A percentile compares a stretch with the other conserved stretches of the same genome.
These are phyloP conservation scores for Prunus yedoensis DNA, from an alignment of 331 rosid genomes.

Conservation along the genomic window DNA sequence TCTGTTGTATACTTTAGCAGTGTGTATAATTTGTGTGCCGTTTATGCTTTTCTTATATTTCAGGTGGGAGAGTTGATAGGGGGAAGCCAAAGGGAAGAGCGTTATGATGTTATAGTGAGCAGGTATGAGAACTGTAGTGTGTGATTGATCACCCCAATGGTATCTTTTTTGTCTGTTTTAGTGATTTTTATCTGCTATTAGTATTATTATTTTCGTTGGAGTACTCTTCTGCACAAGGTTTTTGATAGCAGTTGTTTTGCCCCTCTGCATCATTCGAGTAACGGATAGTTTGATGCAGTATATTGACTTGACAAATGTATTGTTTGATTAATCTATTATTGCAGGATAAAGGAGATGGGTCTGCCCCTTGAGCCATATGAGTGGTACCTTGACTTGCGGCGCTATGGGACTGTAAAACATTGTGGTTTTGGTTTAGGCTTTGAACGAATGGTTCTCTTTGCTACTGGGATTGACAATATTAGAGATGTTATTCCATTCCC, in stretches of 20 bases:
- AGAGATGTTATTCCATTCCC: conserved; percentile 97
- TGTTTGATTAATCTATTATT: conserved; percentile 3
- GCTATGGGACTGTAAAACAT: conserved; percentile 79
- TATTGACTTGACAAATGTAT: background rate
- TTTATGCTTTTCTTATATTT: conserved; percentile 11
- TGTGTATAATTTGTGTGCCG: conserved; percentile 11
- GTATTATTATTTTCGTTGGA: background rate
- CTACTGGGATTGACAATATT: conserved; percentile 90
- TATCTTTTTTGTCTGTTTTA: background rate
- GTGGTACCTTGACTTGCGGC: conserved; percentile 96
- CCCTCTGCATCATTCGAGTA: background rate
- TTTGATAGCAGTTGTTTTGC: background rate
- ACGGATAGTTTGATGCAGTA: background rate
- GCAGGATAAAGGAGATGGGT: conserved; percentile 74
- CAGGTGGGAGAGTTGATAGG: conserved; percentile 95
- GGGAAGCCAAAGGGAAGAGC: conserved; percentile 94
- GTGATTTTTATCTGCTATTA: background rate
- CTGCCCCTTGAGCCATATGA: conserved; percentile 87
- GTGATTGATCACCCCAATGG: background rate
- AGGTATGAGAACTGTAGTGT: conserved; percentile 41
- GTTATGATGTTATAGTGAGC: conserved; percentile 58
- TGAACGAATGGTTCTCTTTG: conserved; percentile 92
- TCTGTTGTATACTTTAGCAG: background rate
- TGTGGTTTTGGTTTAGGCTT: conserved; percentile 92
- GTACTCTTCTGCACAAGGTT: background rate